phyloP scores from a whole-genome alignment of 805 yeast species.

The Candida ulmi region DNA sequence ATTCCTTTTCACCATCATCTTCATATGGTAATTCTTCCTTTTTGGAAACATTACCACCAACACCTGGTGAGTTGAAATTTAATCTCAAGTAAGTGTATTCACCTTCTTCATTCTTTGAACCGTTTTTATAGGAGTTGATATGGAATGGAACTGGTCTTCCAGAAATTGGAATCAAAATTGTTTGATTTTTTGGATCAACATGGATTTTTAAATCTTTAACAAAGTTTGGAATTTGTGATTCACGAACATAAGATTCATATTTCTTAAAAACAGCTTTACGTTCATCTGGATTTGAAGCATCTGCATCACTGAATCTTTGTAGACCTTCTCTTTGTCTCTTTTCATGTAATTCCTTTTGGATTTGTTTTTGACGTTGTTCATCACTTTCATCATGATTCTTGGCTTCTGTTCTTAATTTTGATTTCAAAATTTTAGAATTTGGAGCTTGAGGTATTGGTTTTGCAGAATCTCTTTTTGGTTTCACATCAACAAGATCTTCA shows the following conservation, averaged over 20 bases:
- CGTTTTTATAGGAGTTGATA: conserved; percentile 88
- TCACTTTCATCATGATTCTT: conserved; percentile 69
- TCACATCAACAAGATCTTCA: conserved; percentile 34
- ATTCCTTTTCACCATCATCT: conserved; percentile 78
- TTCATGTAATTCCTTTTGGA: conserved; percentile 78
- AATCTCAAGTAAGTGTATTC: conserved; percentile 86
- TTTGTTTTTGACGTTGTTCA: conserved; percentile 74
- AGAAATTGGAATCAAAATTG: conserved; percentile 82
- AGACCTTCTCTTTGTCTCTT: conserved; percentile 84
- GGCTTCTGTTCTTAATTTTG: conserved; percentile 74
- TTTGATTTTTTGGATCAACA: conserved; percentile 83
- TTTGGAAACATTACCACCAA: conserved; percentile 61
- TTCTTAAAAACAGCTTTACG: conserved; percentile 75
- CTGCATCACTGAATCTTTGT: conserved; percentile 74
- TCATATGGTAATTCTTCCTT: conserved; percentile 87
- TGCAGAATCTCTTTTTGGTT: conserved; percentile 24
- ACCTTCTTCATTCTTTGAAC: conserved; percentile 94
- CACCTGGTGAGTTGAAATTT: conserved; percentile 91
- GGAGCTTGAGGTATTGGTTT: conserved; percentile 21
- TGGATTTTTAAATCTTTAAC: conserved; percentile 82
- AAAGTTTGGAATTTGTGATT: conserved; percentile 80
- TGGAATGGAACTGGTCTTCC: conserved; percentile 99
- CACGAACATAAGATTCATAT: conserved; percentile 92
- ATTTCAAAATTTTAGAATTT: conserved; percentile 64
- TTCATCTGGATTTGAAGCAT: conserved; percentile 56